A percentile compares a stretch with the other conserved stretches of the same genome.
Evolutionary conservation across 257 asterid species (phyloP).

Genomic region (Solanum pinnatisectum): DNA sequence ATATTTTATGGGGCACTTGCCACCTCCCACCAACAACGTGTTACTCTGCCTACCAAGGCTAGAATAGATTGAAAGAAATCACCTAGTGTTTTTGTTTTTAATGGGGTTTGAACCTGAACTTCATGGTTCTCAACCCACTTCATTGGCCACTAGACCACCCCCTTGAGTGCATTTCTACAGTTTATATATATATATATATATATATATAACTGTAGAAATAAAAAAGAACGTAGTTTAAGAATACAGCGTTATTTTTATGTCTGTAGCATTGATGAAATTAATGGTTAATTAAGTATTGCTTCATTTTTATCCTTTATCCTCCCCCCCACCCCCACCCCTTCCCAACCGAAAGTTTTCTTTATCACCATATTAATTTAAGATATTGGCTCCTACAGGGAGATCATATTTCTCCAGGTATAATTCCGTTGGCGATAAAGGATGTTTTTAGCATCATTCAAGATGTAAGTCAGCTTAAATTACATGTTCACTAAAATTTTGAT

Average conservation of each 20-base stretch:
- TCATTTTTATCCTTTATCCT: background rate
- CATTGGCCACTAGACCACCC: background rate
- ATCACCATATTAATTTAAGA: background rate
- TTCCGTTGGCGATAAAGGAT: conserved; percentile 96
- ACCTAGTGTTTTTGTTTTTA: background rate
- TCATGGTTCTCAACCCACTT: background rate
- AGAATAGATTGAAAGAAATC: background rate
- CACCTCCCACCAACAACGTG: background rate
- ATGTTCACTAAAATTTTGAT: background rate
- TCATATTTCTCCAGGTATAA: conserved; percentile 83
- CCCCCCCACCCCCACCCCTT: background rate
- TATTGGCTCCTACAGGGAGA: conserved; percentile 57
- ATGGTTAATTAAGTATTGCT: background rate
- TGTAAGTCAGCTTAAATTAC: conserved; percentile 41
- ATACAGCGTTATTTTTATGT: background rate
- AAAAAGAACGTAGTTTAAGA: background rate
- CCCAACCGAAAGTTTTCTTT: background rate
- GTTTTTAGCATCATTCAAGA: conserved; percentile 98
- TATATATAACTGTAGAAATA: background rate
- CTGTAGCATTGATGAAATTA: background rate
- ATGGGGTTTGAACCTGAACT: background rate
- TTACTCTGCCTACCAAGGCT: background rate
- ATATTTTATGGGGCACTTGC: background rate
- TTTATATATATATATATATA: background rate
- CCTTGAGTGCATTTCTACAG: background rate